Conservation (phyloP, 2,329 filamentous ascomycete genomes). For the Calonectria henricotiae region DNA sequence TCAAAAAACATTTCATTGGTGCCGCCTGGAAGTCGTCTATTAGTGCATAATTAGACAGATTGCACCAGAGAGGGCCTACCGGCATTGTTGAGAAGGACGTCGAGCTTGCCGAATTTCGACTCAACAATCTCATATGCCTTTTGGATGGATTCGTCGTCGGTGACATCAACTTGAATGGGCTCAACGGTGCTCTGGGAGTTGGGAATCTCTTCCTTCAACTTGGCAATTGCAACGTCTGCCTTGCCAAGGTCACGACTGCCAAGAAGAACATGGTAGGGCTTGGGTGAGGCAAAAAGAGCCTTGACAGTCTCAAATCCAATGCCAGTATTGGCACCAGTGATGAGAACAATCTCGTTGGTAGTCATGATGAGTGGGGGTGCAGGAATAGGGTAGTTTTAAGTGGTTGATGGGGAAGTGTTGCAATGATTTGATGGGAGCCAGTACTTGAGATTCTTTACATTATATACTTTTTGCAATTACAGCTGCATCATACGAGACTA, state of each 20-base stretch:
- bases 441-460: background rate
- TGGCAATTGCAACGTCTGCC: constrained; percentile 64
- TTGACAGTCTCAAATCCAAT: constrained; percentile 74
- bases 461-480: background rate
- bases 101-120: constrained; percentile 63
- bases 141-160: constrained; percentile 68
- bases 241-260: constrained; percentile 70
- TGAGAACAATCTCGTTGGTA: constrained; percentile 64
- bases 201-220: constrained; percentile 61
- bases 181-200: constrained; percentile 62
- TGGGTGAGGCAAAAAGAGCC: constrained; percentile 64
- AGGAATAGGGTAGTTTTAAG: background rate
- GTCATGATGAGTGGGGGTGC: constrained; percentile 38
- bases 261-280: constrained; percentile 70
- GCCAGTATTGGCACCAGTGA: constrained; percentile 76
- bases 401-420: background rate
- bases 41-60: background rate
- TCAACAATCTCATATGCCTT: constrained; percentile 63
- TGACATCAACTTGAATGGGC: constrained; percentile 69
- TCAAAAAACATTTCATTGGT: constrained; percentile 60
- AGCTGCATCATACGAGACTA: too few relatives aligned
- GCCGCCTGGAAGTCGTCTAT: constrained; percentile 55
- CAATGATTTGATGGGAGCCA: background rate
- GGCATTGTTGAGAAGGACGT: constrained; percentile 73
- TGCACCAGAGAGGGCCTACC: constrained; percentile 54